These are phyloP conservation scores for Dentipellis sp. DNA, from an alignment of 768 basidiomycete genomes.

Conservation along the genomic window DNA sequence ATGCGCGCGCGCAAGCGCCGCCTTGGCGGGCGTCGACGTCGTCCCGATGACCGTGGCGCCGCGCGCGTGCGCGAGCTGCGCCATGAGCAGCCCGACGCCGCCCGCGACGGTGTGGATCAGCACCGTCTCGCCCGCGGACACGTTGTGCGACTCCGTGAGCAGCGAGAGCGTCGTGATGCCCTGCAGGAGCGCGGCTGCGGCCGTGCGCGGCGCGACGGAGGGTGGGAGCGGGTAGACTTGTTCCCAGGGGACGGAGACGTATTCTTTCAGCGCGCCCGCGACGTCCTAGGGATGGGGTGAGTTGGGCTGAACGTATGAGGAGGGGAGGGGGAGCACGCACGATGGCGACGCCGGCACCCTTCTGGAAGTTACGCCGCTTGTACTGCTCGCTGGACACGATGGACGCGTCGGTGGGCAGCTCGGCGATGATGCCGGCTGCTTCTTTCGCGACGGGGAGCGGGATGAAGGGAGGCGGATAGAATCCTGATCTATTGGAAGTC, in stretches of 20 bases:
- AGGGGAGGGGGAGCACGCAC: constrained; percentile 29
- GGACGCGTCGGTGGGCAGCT: constrained; percentile 56
- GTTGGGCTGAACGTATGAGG: not conserved
- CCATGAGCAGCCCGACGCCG: constrained; percentile 65
- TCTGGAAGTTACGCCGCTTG: constrained; percentile 51
- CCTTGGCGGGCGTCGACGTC: constrained; percentile 79
- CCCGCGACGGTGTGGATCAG: constrained; percentile 90
- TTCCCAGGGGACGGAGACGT: constrained; percentile 57
- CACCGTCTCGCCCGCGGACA: constrained; percentile 71
- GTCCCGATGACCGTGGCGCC: constrained; percentile 93
- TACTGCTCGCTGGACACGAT: constrained; percentile 54
- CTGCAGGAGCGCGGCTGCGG: constrained; percentile 63
- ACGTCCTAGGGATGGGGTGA: constrained; percentile 26
- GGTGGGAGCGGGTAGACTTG: constrained; percentile 54
- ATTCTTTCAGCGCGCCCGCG: constrained; percentile 57
- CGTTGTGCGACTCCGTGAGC: constrained; percentile 77
- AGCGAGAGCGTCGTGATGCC: constrained; percentile 73
- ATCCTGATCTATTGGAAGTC: constrained; percentile 35
- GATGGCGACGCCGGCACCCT: constrained; percentile 67
- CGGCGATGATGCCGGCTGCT: constrained; percentile 64
- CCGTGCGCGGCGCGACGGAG: constrained; percentile 45
- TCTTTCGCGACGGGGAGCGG: constrained; percentile 74
- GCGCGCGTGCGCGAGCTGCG: constrained; percentile 57
- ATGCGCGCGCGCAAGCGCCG: constrained; percentile 61
- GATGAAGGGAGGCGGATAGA: constrained; percentile 50